Conservation (phyloP, 2,329 filamentous ascomycete genomes). For the Tolypocladium inflatum region DNA sequence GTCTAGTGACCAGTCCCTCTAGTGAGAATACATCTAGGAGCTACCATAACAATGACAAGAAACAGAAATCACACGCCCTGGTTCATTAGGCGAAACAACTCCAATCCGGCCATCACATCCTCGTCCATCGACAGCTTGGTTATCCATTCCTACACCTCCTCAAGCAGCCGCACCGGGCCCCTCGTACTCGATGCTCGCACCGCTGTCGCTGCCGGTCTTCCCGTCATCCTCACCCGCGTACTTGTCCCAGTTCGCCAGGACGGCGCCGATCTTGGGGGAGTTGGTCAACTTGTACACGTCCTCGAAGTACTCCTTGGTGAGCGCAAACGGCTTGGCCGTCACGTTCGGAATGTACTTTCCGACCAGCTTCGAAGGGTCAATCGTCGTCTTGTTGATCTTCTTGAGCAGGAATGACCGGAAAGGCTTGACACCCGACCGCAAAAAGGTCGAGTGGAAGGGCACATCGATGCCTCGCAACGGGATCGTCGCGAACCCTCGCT, state of each 20-base stretch:
- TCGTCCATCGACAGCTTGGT: background rate
- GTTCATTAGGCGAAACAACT: background rate
- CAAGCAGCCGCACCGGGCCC: constrained; percentile 32
- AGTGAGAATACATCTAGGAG: background rate
- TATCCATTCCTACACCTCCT: background rate
- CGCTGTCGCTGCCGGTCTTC: constrained; percentile 26
- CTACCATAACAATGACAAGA: background rate
- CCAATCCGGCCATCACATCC: background rate
- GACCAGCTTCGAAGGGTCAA: constrained; percentile 91
- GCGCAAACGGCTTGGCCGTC: constrained; percentile 86
- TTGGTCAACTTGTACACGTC: constrained; percentile 95
- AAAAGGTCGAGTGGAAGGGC: constrained; percentile 97
- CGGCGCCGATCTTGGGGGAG: constrained; percentile 64
- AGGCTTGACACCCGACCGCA: constrained; percentile 96
- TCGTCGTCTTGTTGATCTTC: constrained; percentile 99
- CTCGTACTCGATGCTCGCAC: constrained; percentile 30
- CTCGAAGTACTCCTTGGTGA: constrained; percentile 99
- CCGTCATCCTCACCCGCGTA: constrained; percentile 45
- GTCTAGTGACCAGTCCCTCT: background rate
- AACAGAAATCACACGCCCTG: background rate
- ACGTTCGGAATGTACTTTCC: constrained; percentile 99
- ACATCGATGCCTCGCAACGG: constrained; percentile 96
- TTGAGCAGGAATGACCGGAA: constrained; percentile 98
- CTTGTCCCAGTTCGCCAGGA: constrained; percentile 80
- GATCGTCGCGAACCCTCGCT: constrained; percentile 95